Percentiles rank a stretch among this genome's conserved stretches.
Evolutionary conservation across 495 filamentous ascomycete species (phyloP).

Genomic region (Xylaria acuta): DNA sequence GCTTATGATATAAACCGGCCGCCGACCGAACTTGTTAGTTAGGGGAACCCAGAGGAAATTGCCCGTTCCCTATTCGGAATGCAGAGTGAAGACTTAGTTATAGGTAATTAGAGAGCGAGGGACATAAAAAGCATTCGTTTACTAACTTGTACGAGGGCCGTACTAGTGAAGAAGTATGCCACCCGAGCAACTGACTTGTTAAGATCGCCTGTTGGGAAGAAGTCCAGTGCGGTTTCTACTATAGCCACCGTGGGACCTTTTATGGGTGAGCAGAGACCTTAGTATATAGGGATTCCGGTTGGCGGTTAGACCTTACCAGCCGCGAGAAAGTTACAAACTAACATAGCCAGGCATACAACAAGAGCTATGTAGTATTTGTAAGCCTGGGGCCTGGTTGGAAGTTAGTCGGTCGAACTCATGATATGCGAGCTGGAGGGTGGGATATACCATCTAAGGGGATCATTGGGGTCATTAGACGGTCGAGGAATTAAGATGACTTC

Average conservation of each 20-base stretch:
- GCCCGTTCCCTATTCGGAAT: slow-evolving; percentile 50
- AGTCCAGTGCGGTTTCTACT: slow-evolving; percentile 52
- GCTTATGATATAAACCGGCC: slow-evolving; percentile 58
- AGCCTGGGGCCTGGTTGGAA: slow-evolving; percentile 48
- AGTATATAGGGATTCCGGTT: not conserved
- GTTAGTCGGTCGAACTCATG: not conserved
- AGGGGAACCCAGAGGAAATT: slow-evolving; percentile 64
- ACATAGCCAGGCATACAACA: slow-evolving; percentile 58
- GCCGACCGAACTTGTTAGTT: slow-evolving; percentile 60
- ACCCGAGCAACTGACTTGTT: slow-evolving; percentile 49
- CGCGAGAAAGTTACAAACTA: slow-evolving; percentile 62
- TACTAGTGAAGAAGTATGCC: slow-evolving; percentile 60
- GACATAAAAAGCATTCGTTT: not conserved
- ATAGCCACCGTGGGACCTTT: slow-evolving; percentile 57
- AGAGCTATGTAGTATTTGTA: slow-evolving; percentile 57
- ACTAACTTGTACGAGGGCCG: slow-evolving; percentile 38
- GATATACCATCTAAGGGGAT: slow-evolving; percentile 61
- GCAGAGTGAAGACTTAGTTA: not conserved
- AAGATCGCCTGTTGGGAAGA: slow-evolving; percentile 47
- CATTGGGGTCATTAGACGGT: slow-evolving; percentile 65
- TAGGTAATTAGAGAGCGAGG: not conserved
- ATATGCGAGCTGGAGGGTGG: not conserved
- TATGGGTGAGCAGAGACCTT: not conserved
- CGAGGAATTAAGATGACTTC: slow-evolving; percentile 61
- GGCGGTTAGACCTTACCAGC: slow-evolving; percentile 39